Conservation (phyloP, 148 eudicot genomes). For the Nyssa sinensis region DNA sequence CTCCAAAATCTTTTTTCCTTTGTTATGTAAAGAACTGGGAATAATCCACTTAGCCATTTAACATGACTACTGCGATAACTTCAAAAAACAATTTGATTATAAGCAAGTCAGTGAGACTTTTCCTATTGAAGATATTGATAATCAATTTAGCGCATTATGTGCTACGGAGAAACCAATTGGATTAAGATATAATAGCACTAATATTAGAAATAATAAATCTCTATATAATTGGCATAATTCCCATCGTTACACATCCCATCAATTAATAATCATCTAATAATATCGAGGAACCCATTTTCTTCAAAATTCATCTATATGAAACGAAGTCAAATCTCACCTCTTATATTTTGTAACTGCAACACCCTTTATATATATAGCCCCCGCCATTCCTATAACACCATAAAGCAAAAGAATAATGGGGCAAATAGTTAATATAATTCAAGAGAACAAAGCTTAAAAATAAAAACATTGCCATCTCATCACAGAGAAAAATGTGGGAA, state of each 20-base stretch:
- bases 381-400: conserved; percentile 75
- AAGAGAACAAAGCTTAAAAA: not conserved
- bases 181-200: not conserved
- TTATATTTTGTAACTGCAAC: conserved; percentile 86
- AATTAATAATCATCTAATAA: not conserved
- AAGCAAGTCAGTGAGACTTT: not conserved
- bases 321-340: conserved; percentile 40
- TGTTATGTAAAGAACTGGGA: not conserved
- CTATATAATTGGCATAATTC: not conserved
- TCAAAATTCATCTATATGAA: not conserved
- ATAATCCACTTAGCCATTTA: not conserved
- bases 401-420: not conserved
- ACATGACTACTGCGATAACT: not conserved
- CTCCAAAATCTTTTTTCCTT: not conserved
- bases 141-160: too few species aligned
- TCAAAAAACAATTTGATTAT: not conserved
- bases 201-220: not conserved
- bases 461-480: too few species aligned
- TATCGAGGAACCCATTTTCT: not conserved
- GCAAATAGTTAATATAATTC: not conserved
- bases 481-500: not conserved
- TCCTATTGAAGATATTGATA: not conserved
- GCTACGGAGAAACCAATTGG: not conserved
- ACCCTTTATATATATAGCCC: conserved; percentile 93
- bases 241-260: not conserved